Base-by-base conservation (phyloP, 805 yeast species). In the Starmerella vitae region DNA sequence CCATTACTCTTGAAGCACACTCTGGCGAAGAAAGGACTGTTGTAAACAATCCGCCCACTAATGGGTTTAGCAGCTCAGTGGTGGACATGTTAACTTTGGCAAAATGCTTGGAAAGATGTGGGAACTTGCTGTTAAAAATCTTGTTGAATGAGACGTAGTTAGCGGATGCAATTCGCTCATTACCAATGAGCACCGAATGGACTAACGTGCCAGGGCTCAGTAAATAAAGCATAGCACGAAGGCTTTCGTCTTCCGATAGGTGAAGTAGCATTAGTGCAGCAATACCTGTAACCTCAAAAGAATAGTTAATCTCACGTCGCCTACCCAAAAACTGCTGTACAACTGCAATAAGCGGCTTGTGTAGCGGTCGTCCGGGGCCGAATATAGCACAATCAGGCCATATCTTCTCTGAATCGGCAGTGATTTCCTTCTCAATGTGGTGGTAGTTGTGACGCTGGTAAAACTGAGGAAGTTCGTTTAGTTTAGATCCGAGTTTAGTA, bases 51-150 rank as follows among this genome's bases (percentile, higher is more conserved):
- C 69, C 50, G 19, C 39, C 36, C 2, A 74, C 45, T 37, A 73
- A 48, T 2, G 66, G 61, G 19, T 58, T 62, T 5, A 77, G 53
- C 38, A 69, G 68, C 3, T 60, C 65, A 3, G 58, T 41, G 3
- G 76, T 64, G 5, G 54, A 41, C 22, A 78, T 44, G 8, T 60
- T 60, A 13, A 66, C 54, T 10, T 61, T 52, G 26, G 61, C 52
- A 50, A 79, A 70, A 51, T 77, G 82, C 9, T 64, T 54, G 39
- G 61, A 64, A 27, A 79, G 54, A 18, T 63, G 50, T 8, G 72
- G 68, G 33, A 65, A 57, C 36, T 67, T 64, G 30, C 60, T 55
- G 15, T 63, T 57, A 36, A 78, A 62, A 15, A 68, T 62, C 43
- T 63, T 61, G 30, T 67, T 62, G 48, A 74, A 75, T 17, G 76